Base-by-base conservation (phyloP, 1,139 yeast genomes). In the Yamadazyma friedrichii region DNA sequence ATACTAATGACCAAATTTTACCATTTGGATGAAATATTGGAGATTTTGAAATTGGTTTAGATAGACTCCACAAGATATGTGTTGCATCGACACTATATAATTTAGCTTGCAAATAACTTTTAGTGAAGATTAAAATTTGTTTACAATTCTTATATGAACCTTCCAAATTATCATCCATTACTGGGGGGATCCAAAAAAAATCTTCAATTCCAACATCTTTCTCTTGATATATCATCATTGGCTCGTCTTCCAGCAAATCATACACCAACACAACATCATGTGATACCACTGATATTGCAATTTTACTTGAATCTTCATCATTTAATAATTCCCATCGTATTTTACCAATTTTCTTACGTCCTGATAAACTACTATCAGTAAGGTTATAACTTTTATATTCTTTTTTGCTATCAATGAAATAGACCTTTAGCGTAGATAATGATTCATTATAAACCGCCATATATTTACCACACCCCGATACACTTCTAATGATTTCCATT, bases 1-100 rank as follows among this genome's bases (percentile, higher is more conserved):
- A 58, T 10, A 63, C 43, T 12, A 70, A 43, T 2, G 69, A 56
- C 74, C 74, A 70, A 12, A 63, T 45, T 20, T 46, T 50, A 9
- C 48, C 42, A 27, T 48, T 15, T 3, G 46, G 46, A 24, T 42
- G 43, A 6, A 44, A 35, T 3, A 50, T 43, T 3, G 53, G 54
- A n/a, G 13, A 8, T 24, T 31, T 44, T 9, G 52, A 43, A 2
- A 47, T 31, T 2, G 54, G 54, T 33, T 66, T 67, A 16, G 61
- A 55, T 1, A 71, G 47, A 3, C 64, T 64, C 45, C 64, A 58
- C 8, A 67, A 47, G 12, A 65, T 49, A 35, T 59, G 65, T 2
- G 70, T 59, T 43, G 70, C 62, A 43, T 69, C 72, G 4, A 71
- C 49, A 1, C 75, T 69, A 47, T 67, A 71, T 9, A 70, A 49